Base-by-base conservation (phyloP, 768 basidiomycete species). In the Mrakia gelida region DNA sequence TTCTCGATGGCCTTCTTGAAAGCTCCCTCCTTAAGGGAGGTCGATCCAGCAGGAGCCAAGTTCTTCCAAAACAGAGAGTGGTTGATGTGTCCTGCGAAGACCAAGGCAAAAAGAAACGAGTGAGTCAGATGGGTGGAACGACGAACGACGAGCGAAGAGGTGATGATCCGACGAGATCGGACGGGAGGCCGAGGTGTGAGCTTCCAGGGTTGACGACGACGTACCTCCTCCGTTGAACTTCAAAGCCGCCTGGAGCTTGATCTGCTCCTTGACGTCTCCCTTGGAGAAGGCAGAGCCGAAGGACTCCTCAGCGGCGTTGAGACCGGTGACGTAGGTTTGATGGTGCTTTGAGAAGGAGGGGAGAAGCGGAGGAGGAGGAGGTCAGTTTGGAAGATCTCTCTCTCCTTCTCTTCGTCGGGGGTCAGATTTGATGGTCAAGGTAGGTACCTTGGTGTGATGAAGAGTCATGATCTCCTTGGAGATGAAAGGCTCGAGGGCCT, bases 41-140 rank as follows among this genome's bases (percentile, higher is more conserved):
- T 84, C 7, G 86, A 84, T 6, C 92, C 92, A 38, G 89, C 82
- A 1, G 92, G 92, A 3, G 93, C 90, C 75, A 97, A 88, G 87
- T 95, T 95, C 86, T 89, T 91, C 95, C 95, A 97, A 89, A 98
- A 98, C 78, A 95, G 90, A 73, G 94, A 92, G 87, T 94, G 93
- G 86, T 95, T 94, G 88, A 95, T 92, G 86, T 93, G 94, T 15
- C 92, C 91, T 79, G 63, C 73, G 38, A 32, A 52, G 67, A 18
- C 49, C 18, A 16, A 18, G 9, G 4, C 18, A 28, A 41, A 38
- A 28, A 49, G n/a, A 28, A 26, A 34, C 21, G 49, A 63, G 38
- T 16, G 28, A 41, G 38, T 38, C 26, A 34, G 41, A 38, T 16
- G 13, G 62, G 4, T 49, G 34, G 8, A n/a, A n/a, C 45, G 32